These are phyloP conservation scores for Zanthoxylum bungeanum DNA, from an alignment of 345 rosid species.

Conservation along the genomic window DNA sequence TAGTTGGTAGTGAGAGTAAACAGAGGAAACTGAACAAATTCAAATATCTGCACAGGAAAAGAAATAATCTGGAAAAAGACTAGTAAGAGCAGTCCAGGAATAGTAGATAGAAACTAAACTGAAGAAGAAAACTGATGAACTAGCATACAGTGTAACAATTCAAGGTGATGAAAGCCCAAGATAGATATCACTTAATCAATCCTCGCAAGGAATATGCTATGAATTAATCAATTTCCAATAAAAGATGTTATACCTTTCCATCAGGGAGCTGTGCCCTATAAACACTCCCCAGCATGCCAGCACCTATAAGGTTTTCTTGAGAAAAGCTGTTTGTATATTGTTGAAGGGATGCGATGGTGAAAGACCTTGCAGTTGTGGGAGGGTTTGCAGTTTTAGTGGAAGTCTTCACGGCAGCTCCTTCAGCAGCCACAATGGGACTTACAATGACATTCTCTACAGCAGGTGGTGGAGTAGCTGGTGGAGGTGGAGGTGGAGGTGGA, in stretches of 20 bases:
- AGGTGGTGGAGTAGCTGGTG: slow-evolving; percentile 53
- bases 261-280: slow-evolving; percentile 82
- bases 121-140: neutral
- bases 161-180: neutral
- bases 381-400: slow-evolving; percentile 39
- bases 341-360: slow-evolving; percentile 92
- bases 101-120: neutral
- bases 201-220: neutral
- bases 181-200: slow-evolving; percentile 1
- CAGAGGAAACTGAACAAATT: neutral
- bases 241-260: slow-evolving; percentile 58
- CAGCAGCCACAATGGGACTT: slow-evolving; percentile 49
- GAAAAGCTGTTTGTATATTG: slow-evolving; percentile 95
- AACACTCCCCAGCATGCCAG: slow-evolving; percentile 93
- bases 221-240: slow-evolving; percentile 1
- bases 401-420: slow-evolving; percentile 41
- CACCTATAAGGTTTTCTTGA: slow-evolving; percentile 81
- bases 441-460: slow-evolving; percentile 49
- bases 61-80: slow-evolving; percentile 5
- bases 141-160: neutral
- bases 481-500: slow-evolving; percentile 37
- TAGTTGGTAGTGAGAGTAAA: neutral
- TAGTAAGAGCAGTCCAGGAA: neutral
- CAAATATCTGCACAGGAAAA: neutral
- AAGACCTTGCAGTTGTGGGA: slow-evolving; percentile 62